Percentiles rank a stretch among this genome's conserved stretches.
phyloP scores from a whole-genome alignment of 306 rosid genomes.

The Lotus japonicus region DNA sequence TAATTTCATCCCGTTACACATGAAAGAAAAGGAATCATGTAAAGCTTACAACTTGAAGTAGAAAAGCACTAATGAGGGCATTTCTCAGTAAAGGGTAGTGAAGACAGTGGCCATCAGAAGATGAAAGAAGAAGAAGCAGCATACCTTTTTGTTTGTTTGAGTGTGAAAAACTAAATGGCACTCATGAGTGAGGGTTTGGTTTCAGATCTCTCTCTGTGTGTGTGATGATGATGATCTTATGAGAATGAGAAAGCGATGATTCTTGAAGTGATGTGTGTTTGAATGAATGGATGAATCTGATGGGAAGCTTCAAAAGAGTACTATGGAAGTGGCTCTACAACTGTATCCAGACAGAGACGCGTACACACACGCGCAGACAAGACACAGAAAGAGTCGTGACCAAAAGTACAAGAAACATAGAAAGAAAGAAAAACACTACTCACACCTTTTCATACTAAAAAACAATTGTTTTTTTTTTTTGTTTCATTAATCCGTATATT shows the following conservation, averaged over 20 bases:
- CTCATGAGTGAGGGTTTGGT: background rate
- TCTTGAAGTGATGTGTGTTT: no score
- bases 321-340: background rate
- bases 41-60: background rate
- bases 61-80: background rate
- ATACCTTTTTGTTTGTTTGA: slow-evolving; percentile 9
- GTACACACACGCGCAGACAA: slow-evolving; percentile 2
- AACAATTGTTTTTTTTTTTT: no score
- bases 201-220: slow-evolving; percentile 23
- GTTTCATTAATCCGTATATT: no score
- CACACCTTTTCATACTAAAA: background rate
- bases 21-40: background rate
- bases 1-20: background rate
- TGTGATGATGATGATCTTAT: background rate
- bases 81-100: background rate
- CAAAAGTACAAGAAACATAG: background rate
- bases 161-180: background rate
- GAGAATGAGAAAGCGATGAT: background rate
- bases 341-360: slow-evolving; percentile 6
- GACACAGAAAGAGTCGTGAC: background rate
- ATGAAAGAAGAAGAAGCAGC: background rate
- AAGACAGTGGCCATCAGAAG: background rate
- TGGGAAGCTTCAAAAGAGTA: slow-evolving; percentile 1
- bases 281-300: background rate
- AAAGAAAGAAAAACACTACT: background rate